Percentiles rank a stretch among this genome's conserved stretches.
Conservation (phyloP, 352 stramenopile species). For the Globisporangium echinulatum region DNA sequence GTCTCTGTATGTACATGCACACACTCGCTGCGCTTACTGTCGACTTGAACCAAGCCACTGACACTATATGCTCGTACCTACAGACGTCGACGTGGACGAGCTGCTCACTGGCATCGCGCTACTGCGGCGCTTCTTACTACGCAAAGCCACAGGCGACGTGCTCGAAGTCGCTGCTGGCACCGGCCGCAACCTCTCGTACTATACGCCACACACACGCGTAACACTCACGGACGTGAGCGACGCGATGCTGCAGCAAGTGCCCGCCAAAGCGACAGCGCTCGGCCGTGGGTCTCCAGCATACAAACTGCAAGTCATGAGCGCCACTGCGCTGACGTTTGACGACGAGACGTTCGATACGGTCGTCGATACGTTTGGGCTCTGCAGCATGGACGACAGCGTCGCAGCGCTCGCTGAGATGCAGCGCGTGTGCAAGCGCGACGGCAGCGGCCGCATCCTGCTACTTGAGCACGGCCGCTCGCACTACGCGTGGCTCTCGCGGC, state of each 20-base stretch:
- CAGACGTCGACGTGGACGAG: constrained; percentile 77
- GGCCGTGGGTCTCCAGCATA: constrained; percentile 18
- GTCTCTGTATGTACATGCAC: neutral
- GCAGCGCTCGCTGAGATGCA: constrained; percentile 89
- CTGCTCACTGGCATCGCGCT: constrained; percentile 72
- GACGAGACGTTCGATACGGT: constrained; percentile 90
- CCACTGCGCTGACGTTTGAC: constrained; percentile 50
- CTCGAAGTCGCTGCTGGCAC: constrained; percentile 95
- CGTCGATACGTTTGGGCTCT: constrained; percentile 96
- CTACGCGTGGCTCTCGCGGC: constrained; percentile 85
- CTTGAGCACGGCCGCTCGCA: constrained; percentile 92
- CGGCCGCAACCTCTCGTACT: constrained; percentile 91
- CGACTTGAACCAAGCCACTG: too few relatives aligned
- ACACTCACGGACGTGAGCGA: constrained; percentile 70
- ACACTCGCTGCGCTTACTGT: neutral
- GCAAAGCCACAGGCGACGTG: constrained; percentile 59
- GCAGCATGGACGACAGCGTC: constrained; percentile 93
- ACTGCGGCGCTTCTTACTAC: constrained; percentile 77
- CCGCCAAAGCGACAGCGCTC: constrained; percentile 15
- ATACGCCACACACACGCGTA: constrained; percentile 40
- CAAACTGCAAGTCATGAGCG: constrained; percentile 54
- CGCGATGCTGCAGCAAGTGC: constrained; percentile 68
- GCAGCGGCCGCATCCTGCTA: constrained; percentile 81
- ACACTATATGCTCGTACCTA: neutral
- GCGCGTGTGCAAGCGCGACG: constrained; percentile 83